These are phyloP conservation scores for Aspergillus carlsbadensis DNA, from an alignment of 495 filamentous ascomycete species.

Conservation along the genomic window DNA sequence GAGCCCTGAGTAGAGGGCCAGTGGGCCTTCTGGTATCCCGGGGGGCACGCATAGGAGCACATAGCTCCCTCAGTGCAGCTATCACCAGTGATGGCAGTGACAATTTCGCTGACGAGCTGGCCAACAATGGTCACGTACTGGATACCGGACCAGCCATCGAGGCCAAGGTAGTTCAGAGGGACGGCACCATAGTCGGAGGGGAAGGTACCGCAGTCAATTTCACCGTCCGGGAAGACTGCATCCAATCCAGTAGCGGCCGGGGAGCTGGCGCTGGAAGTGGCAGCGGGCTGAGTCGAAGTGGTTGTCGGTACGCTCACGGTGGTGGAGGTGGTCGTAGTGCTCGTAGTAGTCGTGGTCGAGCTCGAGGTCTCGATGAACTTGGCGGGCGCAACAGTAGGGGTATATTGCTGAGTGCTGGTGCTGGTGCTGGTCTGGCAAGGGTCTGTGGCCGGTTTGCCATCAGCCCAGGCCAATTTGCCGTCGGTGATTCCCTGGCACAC, in stretches of 20 bases:
- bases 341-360: constrained; percentile 9
- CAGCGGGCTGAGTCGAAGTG: constrained; percentile 21
- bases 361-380: constrained; percentile 33
- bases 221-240: constrained; percentile 73
- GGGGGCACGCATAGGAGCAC: constrained; percentile 93
- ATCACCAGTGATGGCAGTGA: constrained; percentile 55
- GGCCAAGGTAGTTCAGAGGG: constrained; percentile 61
- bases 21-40: constrained; percentile 89
- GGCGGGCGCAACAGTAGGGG: constrained; percentile 23
- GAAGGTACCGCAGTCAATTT: constrained; percentile 68
- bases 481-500: constrained; percentile 63
- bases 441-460: constrained; percentile 26
- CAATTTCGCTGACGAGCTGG: constrained; percentile 56
- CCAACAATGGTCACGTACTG: constrained; percentile 53
- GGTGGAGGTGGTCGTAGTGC: constrained; percentile 20
- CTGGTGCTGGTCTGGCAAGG: constrained; percentile 29
- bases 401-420: constrained; percentile 15
- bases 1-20: constrained; percentile 81
- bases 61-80: constrained; percentile 61
- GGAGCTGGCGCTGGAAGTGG: constrained; percentile 22
- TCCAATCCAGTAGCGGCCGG: constrained; percentile 53
- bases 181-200: constrained; percentile 84
- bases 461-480: constrained; percentile 46
- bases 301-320: constrained; percentile 12
- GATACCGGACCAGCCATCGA: constrained; percentile 80